Conservation (phyloP, 192 early-diverging fungal species). For the Backusella macrospora region DNA sequence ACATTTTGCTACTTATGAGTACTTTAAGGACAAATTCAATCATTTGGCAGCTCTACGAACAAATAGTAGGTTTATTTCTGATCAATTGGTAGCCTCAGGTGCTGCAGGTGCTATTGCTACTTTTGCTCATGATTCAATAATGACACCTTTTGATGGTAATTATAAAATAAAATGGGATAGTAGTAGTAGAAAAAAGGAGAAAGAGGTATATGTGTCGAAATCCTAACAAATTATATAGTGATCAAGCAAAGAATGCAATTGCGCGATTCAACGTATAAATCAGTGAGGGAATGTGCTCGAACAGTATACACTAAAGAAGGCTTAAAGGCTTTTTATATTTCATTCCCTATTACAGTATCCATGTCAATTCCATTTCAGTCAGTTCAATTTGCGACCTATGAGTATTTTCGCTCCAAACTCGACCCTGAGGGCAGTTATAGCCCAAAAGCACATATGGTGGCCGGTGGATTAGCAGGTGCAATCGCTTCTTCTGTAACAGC, state of each 20-base stretch:
- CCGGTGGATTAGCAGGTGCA: slow-evolving; percentile 87
- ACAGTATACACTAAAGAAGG: slow-evolving; percentile 78
- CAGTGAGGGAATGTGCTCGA: slow-evolving; percentile 70
- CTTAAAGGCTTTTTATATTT: slow-evolving; percentile 89
- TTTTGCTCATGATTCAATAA: slow-evolving; percentile 83
- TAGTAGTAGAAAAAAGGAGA: background rate
- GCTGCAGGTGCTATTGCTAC: slow-evolving; percentile 89
- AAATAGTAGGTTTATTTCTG: slow-evolving; percentile 35
- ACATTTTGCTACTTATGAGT: slow-evolving; percentile 93
- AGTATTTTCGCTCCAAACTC: slow-evolving; percentile 74
- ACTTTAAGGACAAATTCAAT: slow-evolving; percentile 75
- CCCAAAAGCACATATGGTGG: slow-evolving; percentile 80
- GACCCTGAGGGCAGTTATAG: slow-evolving; percentile 85
- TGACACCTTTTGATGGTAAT: slow-evolving; percentile 95
- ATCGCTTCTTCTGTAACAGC: slow-evolving; percentile 87
- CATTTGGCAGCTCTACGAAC: slow-evolving; percentile 37
- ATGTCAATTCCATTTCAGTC: slow-evolving; percentile 98
- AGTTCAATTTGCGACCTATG: slow-evolving; percentile 93
- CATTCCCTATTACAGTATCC: slow-evolving; percentile 90
- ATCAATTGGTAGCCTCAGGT: slow-evolving; percentile 65
- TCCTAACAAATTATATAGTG: slow-evolving; percentile 46
- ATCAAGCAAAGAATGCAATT: slow-evolving; percentile 98
- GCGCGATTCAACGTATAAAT: slow-evolving; percentile 69
- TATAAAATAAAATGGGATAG: background rate
- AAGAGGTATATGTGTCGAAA: background rate